phyloP scores from a whole-genome alignment of 75 land plant genomes.

The Pseudotsuga menziesii region DNA sequence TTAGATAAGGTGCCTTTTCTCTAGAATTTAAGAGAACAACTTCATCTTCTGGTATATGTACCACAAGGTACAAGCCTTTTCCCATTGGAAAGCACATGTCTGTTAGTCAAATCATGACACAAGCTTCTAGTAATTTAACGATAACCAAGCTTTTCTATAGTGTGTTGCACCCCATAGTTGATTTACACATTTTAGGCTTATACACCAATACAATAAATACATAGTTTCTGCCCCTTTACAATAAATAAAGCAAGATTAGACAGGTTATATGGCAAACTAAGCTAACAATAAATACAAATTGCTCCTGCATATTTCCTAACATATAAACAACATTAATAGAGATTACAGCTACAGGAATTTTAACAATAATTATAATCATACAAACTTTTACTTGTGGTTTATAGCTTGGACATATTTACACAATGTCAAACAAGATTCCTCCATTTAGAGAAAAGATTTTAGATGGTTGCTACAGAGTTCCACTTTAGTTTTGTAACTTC shows the following conservation, averaged over 20 bases:
- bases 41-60: conserved; percentile 96
- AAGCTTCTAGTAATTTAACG: background rate
- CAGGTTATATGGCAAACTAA: too few species aligned
- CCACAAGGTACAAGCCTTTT: conserved; percentile 88
- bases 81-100: conserved; percentile 99
- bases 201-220: background rate
- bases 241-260: too few species aligned
- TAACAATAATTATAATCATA: background rate
- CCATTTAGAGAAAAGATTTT: too few species aligned
- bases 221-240: too few species aligned
- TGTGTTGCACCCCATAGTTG: background rate
- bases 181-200: background rate
- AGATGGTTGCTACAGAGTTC: too few species aligned
- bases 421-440: too few species aligned
- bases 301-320: background rate
- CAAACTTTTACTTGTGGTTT: background rate
- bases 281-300: too few species aligned
- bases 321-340: background rate
- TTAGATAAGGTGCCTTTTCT: conserved; percentile 97
- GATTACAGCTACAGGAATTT: background rate
- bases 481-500: too few species aligned
- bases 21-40: conserved; percentile 94
- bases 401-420: too few species aligned
- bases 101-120: conserved; percentile 15
- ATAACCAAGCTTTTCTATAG: background rate